These are phyloP conservation scores for Gymnopilus junonius DNA, from an alignment of 768 basidiomycete species.

Conservation along the genomic window DNA sequence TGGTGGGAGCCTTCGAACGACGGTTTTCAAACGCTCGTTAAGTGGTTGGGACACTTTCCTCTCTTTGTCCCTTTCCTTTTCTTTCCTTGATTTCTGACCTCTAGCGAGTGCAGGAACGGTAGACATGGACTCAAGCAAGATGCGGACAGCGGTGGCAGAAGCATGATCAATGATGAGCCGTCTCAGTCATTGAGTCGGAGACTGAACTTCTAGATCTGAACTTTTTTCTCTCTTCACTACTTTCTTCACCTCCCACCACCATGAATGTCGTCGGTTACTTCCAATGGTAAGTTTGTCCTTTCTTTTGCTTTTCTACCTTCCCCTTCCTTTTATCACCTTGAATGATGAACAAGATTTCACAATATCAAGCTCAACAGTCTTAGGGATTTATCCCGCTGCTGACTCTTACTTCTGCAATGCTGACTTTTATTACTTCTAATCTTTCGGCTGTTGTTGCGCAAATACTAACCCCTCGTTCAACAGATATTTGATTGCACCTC, in stretches of 20 bases:
- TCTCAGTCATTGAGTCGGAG: slow-evolving; percentile 9
- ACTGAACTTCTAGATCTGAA: background rate
- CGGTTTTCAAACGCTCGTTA: slow-evolving; percentile 77
- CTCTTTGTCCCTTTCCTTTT: slow-evolving; percentile 39
- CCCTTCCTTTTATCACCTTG: slow-evolving; percentile 5
- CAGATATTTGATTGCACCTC: background rate
- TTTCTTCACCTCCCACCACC: background rate
- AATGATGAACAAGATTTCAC: slow-evolving; percentile 59
- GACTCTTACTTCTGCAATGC: slow-evolving; percentile 64
- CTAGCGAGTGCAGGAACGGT: slow-evolving; percentile 28
- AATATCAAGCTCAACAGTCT: slow-evolving; percentile 72
- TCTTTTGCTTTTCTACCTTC: slow-evolving; percentile 1
- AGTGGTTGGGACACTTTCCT: slow-evolving; percentile 33
- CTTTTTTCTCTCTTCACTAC: background rate
- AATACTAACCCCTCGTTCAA: background rate
- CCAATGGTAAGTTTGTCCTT: slow-evolving; percentile 5
- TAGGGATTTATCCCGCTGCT: slow-evolving; percentile 50
- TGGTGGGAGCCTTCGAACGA: slow-evolving; percentile 88
- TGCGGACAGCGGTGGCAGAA: background rate
- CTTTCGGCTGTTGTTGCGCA: background rate
- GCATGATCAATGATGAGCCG: background rate
- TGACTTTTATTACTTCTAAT: slow-evolving; percentile 35
- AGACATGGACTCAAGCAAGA: slow-evolving; percentile 16
- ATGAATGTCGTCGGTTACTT: background rate
- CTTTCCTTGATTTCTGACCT: slow-evolving; percentile 39